Evolutionary conservation across 371 early-diverging fungal genomes (phyloP).

Genomic region (Mortierella sp.): DNA sequence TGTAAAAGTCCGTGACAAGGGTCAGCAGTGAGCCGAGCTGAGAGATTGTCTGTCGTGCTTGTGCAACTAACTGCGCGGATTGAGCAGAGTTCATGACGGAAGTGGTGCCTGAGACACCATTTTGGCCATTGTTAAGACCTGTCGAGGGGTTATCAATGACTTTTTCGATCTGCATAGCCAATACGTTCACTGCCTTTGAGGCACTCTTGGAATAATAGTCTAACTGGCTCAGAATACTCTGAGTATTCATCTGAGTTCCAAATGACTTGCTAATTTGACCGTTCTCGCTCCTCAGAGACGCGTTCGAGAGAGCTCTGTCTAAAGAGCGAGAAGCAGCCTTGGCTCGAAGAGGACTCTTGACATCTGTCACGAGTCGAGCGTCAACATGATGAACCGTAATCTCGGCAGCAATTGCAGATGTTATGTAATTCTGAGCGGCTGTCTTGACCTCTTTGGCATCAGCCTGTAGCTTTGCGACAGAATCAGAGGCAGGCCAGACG

Average conservation of each 20-base stretch:
- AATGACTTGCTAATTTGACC: conserved; percentile 26
- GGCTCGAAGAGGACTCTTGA: conserved; percentile 45
- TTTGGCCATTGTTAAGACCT: conserved; percentile 12
- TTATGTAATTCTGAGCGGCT: conserved; percentile 46
- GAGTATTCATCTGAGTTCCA: conserved; percentile 46
- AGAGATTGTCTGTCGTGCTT: conserved; percentile 57
- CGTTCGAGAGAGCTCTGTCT: conserved; percentile 46
- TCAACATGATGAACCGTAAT: conserved; percentile 52
- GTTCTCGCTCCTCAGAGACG: conserved; percentile 27
- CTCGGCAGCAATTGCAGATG: conserved; percentile 35
- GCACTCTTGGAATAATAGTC: conserved; percentile 55
- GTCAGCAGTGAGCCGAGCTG: conserved; percentile 57
- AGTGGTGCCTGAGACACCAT: conserved; percentile 17
- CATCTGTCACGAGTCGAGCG: conserved; percentile 46
- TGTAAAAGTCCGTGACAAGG: conserved; percentile 56
- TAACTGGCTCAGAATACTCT: conserved; percentile 47
- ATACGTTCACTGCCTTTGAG: conserved; percentile 44
- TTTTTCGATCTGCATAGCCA: conserved; percentile 53
- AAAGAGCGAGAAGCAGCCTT: conserved; percentile 36
- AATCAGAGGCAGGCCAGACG: conserved; percentile 86
- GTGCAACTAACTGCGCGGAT: conserved; percentile 55
- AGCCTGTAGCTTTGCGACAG: conserved; percentile 71
- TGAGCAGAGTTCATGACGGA: conserved; percentile 56
- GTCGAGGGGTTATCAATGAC: conserved; percentile 39
- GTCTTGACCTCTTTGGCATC: conserved; percentile 71